Evolutionary conservation across 2,329 filamentous ascomycete species (phyloP).

Genomic region (Aureobasidium pullulans): DNA sequence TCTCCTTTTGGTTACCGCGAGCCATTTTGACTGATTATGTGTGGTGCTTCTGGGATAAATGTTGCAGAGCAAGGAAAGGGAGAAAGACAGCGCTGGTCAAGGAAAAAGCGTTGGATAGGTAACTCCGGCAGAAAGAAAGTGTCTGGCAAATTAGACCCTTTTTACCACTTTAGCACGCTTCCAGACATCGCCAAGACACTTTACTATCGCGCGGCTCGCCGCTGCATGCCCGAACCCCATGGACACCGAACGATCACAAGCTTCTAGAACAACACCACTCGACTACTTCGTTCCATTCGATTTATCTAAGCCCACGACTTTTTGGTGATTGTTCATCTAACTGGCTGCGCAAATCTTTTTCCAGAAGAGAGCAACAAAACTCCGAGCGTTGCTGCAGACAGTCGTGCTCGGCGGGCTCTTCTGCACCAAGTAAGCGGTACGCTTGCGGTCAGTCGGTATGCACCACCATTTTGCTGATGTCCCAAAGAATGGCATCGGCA

Average conservation of each 20-base stretch:
- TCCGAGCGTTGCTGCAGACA: too few relatives aligned
- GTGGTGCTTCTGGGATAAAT: neutral
- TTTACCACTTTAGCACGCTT: conserved; percentile 3
- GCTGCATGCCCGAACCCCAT: neutral
- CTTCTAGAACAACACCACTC: neutral
- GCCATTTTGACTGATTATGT: conserved; percentile 54
- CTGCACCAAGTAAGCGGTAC: too few relatives aligned
- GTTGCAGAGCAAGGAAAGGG: neutral
- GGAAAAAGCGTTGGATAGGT: conserved; percentile 6
- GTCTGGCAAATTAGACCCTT: conserved; percentile 2
- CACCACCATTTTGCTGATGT: too few relatives aligned
- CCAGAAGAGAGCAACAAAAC: too few relatives aligned
- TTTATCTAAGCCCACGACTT: neutral
- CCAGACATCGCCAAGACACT: conserved; percentile 1
- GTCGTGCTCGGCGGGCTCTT: too few relatives aligned
- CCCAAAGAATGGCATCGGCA: too few relatives aligned
- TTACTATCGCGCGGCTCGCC: neutral
- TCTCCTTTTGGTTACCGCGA: conserved; percentile 92
- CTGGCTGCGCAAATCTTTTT: too few relatives aligned
- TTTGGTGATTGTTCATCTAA: too few relatives aligned
- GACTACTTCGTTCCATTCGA: neutral
- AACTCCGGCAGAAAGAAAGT: conserved; percentile 5
- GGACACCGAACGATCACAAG: neutral
- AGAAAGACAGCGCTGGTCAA: neutral
- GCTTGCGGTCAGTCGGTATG: too few relatives aligned